Evolutionary conservation across 768 basidiomycete genomes (phyloP), one percentile per base, ranked within the genome.

Genomic region (Tricholoma furcatifolium): DNA sequence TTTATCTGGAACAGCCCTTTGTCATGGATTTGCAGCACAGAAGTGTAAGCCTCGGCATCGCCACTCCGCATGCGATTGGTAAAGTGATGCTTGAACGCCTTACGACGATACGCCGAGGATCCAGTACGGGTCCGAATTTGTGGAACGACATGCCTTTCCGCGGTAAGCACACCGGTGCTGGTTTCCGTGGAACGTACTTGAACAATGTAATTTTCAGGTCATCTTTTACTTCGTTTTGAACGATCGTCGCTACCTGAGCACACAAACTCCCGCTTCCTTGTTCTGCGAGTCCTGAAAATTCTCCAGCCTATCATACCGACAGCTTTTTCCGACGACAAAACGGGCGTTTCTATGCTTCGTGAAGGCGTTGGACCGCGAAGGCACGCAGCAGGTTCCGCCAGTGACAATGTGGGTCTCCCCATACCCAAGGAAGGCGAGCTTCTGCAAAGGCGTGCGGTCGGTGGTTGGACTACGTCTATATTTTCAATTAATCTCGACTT

Each of bases 201-300:
- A 10, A 4, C 5, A 17, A n/a, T 41, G n/a, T 17, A 10, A 21
- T 24, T 21, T 21, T 24, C 18, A 43, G 42, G 42, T 12, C 18
- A 24, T 24, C 42, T 43, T 23, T 24, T 11, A 43, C 42, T 43
- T 43, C 42, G 42, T 11, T 24, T 43, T 24, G 42, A 43, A 24
- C 21, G 54, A 21, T 49, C 35, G 15, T 7, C 36, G 3, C 5
- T 23, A 11, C 20, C 38, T 9, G 35, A 20, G 21, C 43, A 40
- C 35, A 47, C 70, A 70, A 53, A 62, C 3, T 3, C 18, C 5
- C 18, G 15, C 10, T 23, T 12, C 12, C 9, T 43, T 24, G 42
- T 43, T 24, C 14, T 43, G 18, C 42, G 42, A 9, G 42, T 43
- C 24, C 9, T 43, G 21, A 43, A 43, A 21, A 11, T 43, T n/a